These are phyloP conservation scores for Cinchona pubescens DNA, from an alignment of 257 asterid species.

Conservation along the genomic window DNA sequence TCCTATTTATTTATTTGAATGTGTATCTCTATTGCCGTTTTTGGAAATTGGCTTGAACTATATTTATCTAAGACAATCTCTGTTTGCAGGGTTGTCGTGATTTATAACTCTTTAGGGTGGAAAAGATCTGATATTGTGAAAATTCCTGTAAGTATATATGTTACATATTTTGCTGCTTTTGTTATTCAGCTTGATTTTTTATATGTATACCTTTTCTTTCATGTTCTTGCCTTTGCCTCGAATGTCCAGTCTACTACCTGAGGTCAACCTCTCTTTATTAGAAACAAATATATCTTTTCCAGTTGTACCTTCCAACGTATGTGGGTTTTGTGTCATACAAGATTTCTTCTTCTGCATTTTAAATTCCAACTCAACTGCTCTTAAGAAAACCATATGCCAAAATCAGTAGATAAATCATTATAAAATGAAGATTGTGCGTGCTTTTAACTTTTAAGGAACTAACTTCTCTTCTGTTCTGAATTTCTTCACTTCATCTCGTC, in stretches of 20 bases:
- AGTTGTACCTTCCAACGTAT: background rate
- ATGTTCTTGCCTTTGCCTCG: background rate
- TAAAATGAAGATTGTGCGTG: too few species aligned
- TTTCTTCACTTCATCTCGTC: conserved; percentile 1
- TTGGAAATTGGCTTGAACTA: background rate
- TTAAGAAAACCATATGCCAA: background rate
- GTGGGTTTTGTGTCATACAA: background rate
- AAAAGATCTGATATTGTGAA: conserved; percentile 72
- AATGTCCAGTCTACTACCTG: background rate
- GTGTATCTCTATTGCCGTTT: background rate
- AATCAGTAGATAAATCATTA: too few species aligned
- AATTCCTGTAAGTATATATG: conserved; percentile 75
- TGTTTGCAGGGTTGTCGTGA: conserved; percentile 69
- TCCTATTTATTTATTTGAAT: background rate
- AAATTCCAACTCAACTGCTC: background rate
- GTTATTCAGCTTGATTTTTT: background rate
- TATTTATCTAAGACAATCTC: background rate
- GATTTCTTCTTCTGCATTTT: background rate
- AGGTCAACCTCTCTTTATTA: background rate
- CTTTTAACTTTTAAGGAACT: background rate
- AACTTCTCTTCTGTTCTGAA: background rate
- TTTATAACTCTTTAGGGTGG: conserved; percentile 92
- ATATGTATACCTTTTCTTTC: background rate
- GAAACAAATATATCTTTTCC: background rate
- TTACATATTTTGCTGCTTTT: background rate